Evolutionary conservation across 1,284 basidiomycete genomes (phyloP).

Genomic region (Schizopora paradoxa): DNA sequence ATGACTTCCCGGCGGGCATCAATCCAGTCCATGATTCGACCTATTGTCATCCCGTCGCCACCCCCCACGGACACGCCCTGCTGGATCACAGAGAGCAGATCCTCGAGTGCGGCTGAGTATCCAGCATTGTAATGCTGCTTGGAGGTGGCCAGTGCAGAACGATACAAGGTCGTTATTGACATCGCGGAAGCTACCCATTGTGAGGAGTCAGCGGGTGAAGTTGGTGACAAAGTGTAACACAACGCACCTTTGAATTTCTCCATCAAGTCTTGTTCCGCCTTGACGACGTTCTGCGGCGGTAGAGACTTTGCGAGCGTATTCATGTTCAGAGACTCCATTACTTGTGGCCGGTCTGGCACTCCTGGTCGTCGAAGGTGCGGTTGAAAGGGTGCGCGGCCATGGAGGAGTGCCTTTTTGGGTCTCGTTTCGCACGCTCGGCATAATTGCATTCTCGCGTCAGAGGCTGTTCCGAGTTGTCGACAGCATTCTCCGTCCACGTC

Average conservation of each 20-base stretch:
- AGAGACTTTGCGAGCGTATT: slow-evolving; percentile 70
- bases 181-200: slow-evolving; percentile 59
- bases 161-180: slow-evolving; percentile 76
- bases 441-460: too few relatives aligned
- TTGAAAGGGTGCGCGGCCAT: too few relatives aligned
- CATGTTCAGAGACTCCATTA: slow-evolving; percentile 71
- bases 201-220: neutral
- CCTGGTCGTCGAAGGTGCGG: too few relatives aligned
- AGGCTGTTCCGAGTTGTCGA: too few relatives aligned
- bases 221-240: slow-evolving; percentile 1
- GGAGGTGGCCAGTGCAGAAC: slow-evolving; percentile 65
- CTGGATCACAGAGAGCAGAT: slow-evolving; percentile 73
- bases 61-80: slow-evolving; percentile 60
- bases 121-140: slow-evolving; percentile 74
- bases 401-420: too few relatives aligned
- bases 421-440: too few relatives aligned
- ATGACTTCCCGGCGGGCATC: slow-evolving; percentile 68
- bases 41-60: slow-evolving; percentile 54
- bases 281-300: slow-evolving; percentile 41
- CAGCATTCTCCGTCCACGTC: too few relatives aligned
- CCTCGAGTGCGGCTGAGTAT: slow-evolving; percentile 70
- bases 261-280: slow-evolving; percentile 71
- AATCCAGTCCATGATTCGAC: slow-evolving; percentile 74
- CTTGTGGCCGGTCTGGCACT: too few relatives aligned
- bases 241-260: slow-evolving; percentile 71